A percentile compares a stretch with the other conserved stretches of the same genome.
These are phyloP conservation scores for Neocatenulostroma microsporum DNA, from an alignment of 2,329 filamentous ascomycete genomes.

Conservation along the genomic window DNA sequence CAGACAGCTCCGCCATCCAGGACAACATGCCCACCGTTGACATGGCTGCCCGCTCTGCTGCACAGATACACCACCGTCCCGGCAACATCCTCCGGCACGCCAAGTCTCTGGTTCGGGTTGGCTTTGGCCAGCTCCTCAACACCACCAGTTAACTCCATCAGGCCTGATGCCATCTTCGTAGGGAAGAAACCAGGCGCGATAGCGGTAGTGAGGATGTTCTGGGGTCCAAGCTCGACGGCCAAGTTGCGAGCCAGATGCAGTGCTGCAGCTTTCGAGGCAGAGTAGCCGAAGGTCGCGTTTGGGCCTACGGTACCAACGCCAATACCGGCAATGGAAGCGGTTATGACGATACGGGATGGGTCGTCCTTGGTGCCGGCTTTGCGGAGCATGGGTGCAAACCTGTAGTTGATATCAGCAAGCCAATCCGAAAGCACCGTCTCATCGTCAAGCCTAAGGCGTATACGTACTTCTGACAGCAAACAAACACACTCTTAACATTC, in stretches of 20 bases:
- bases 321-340: slow-evolving; percentile 72
- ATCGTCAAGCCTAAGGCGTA: too few species aligned
- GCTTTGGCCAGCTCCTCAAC: slow-evolving; percentile 48
- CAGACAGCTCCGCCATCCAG: slow-evolving; percentile 58
- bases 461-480: slow-evolving; percentile 60
- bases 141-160: slow-evolving; percentile 67
- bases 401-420: slow-evolving; percentile 23
- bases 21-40: slow-evolving; percentile 63
- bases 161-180: slow-evolving; percentile 64
- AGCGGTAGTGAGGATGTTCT: slow-evolving; percentile 68
- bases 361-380: slow-evolving; percentile 54
- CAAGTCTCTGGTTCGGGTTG: slow-evolving; percentile 62
- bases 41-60: slow-evolving; percentile 58
- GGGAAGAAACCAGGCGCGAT: slow-evolving; percentile 64
- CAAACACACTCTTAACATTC: slow-evolving; percentile 88
- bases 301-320: slow-evolving; percentile 63
- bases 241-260: slow-evolving; percentile 78
- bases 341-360: slow-evolving; percentile 76
- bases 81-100: slow-evolving; percentile 68
- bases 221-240: slow-evolving; percentile 74
- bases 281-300: slow-evolving; percentile 74
- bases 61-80: slow-evolving; percentile 67
- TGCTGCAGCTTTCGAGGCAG: slow-evolving; percentile 79
- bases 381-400: slow-evolving; percentile 70
- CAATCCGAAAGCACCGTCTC: too few species aligned